phyloP scores from a whole-genome alignment of 306 rosid species.

The Quercus aquifolioides region DNA sequence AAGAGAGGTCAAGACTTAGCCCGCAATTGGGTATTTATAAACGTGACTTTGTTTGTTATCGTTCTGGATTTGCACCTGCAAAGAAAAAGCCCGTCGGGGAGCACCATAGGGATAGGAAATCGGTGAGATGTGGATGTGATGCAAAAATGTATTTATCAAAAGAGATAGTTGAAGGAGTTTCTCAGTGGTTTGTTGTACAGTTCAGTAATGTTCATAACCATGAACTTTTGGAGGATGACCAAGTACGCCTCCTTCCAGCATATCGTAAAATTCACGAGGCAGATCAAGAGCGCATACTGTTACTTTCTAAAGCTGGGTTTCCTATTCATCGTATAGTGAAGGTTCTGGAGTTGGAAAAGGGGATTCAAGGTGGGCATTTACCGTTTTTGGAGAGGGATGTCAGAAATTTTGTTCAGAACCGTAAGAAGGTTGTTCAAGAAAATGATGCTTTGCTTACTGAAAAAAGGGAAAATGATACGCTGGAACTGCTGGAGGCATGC shows the following conservation, averaged over 20 bases:
- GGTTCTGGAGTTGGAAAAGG: slow-evolving; percentile 93
- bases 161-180: slow-evolving; percentile 81
- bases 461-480: slow-evolving; percentile 76
- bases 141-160: slow-evolving; percentile 90
- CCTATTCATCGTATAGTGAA: slow-evolving; percentile 90
- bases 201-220: slow-evolving; percentile 92
- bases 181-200: slow-evolving; percentile 91
- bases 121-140: slow-evolving; percentile 93
- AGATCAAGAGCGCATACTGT: slow-evolving; percentile 85
- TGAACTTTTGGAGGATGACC: slow-evolving; percentile 94
- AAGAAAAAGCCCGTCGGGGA: slow-evolving; percentile 84
- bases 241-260: slow-evolving; percentile 88
- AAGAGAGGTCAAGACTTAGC: slow-evolving; percentile 89
- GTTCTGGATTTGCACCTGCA: slow-evolving; percentile 86
- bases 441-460: slow-evolving; percentile 76
- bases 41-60: slow-evolving; percentile 94
- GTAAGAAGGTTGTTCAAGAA: slow-evolving; percentile 86
- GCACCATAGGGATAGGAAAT: slow-evolving; percentile 90
- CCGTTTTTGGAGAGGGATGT: slow-evolving; percentile 97
- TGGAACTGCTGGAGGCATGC: slow-evolving; percentile 92
- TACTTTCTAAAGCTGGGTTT: slow-evolving; percentile 92
- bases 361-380: slow-evolving; percentile 86
- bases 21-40: slow-evolving; percentile 90
- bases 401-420: slow-evolving; percentile 87
- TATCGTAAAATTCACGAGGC: slow-evolving; percentile 89